These are phyloP conservation scores for Cystobasidium onofrii DNA, from an alignment of 768 basidiomycete genomes.

Conservation along the genomic window DNA sequence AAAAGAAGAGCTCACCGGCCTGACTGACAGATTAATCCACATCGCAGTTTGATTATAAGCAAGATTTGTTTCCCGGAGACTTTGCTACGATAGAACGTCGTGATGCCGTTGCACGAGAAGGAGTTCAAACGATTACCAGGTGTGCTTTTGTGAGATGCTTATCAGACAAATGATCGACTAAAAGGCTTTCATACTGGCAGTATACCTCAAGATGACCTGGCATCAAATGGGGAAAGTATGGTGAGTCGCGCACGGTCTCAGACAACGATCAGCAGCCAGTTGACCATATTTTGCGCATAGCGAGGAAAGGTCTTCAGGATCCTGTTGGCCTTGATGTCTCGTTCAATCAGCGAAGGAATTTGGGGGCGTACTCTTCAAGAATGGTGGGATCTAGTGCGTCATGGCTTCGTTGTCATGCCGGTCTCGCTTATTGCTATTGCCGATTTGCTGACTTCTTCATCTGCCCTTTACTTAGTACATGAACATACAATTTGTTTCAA, in stretches of 20 bases:
- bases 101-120: background rate
- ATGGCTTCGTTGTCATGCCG: too few relatives aligned
- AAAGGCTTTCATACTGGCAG: background rate
- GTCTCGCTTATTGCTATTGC: too few relatives aligned
- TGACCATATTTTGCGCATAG: background rate
- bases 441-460: too few relatives aligned
- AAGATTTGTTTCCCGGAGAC: background rate
- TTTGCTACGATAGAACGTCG: background rate
- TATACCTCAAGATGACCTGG: conserved; percentile 17
- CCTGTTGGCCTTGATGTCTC: background rate
- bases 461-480: too few relatives aligned
- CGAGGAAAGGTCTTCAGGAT: conserved; percentile 26
- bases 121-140: conserved; percentile 4
- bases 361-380: conserved; percentile 11
- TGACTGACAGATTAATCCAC: background rate
- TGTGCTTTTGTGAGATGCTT: too few relatives aligned
- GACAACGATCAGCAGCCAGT: background rate
- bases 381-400: conserved; percentile 14
- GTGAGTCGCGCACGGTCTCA: background rate
- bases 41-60: background rate
- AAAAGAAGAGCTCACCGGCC: too few relatives aligned
- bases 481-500: background rate
- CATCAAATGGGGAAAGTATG: conserved; percentile 26
- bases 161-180: background rate
- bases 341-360: background rate